Conservation (phyloP, 1,284 basidiomycete species). For the Lentinula novae-zelandiae region DNA sequence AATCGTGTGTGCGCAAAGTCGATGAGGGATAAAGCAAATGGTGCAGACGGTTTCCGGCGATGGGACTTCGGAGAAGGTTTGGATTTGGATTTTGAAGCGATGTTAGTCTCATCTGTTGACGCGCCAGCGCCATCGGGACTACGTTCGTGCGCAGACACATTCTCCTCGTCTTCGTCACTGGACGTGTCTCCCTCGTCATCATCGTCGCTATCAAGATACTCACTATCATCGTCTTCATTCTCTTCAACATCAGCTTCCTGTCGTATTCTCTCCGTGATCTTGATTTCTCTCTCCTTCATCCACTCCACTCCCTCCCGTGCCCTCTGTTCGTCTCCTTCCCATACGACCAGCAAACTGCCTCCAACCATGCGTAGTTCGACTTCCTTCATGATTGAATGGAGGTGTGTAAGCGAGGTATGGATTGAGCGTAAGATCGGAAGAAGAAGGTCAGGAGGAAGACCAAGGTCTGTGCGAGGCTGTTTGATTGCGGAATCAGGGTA, state of each 20-base stretch:
- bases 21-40: slow-evolving; percentile 76
- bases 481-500: too few species aligned
- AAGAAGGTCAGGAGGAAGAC: slow-evolving; percentile 56
- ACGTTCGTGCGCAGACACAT: not conserved
- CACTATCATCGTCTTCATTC: slow-evolving; percentile 32
- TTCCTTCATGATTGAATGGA: slow-evolving; percentile 47
- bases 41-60: slow-evolving; percentile 35
- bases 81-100: not conserved
- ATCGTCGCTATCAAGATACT: slow-evolving; percentile 30
- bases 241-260: slow-evolving; percentile 34
- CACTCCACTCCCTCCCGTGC: slow-evolving; percentile 37
- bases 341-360: slow-evolving; percentile 77
- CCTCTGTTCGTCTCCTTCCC: slow-evolving; percentile 64
- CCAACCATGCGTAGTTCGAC: slow-evolving; percentile 83
- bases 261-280: slow-evolving; percentile 29
- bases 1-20: slow-evolving; percentile 91
- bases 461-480: slow-evolving; percentile 17
- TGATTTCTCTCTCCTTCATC: slow-evolving; percentile 21
- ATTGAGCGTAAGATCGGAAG: slow-evolving; percentile 60
- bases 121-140: not conserved
- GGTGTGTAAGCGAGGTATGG: slow-evolving; percentile 51
- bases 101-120: not conserved
- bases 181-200: slow-evolving; percentile 22
- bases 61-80: not conserved
- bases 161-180: not conserved